Evolutionary conservation across 768 basidiomycete genomes (phyloP).

Genomic region (Fistulinella prunicolor): DNA sequence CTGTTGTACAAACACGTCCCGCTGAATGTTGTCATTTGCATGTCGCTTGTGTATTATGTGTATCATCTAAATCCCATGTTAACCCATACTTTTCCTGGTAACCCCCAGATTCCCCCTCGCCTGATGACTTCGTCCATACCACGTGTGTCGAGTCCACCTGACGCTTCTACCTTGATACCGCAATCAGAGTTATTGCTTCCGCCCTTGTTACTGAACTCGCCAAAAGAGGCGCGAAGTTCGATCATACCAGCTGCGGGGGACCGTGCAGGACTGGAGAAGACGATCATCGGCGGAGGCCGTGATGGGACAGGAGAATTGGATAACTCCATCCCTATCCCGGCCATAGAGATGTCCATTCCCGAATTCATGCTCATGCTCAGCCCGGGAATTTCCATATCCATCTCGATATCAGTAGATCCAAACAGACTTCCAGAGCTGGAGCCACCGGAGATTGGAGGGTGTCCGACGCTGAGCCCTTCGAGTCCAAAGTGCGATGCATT

Average conservation of each 20-base stretch:
- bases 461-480: conserved; percentile 24
- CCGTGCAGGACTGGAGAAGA: conserved; percentile 65
- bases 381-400: conserved; percentile 36
- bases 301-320: conserved; percentile 35
- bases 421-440: conserved; percentile 29
- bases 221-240: conserved; percentile 61
- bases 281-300: conserved; percentile 49
- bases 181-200: conserved; percentile 18
- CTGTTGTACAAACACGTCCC: background rate
- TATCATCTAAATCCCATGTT: conserved; percentile 7
- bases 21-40: background rate
- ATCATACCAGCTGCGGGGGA: conserved; percentile 63
- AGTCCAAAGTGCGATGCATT: conserved; percentile 29
- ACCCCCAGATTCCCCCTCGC: conserved; percentile 65
- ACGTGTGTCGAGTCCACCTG: conserved; percentile 47
- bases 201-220: conserved; percentile 35
- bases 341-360: conserved; percentile 30
- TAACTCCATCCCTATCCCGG: conserved; percentile 27
- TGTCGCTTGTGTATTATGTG: background rate
- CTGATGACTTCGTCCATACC: conserved; percentile 68
- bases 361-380: conserved; percentile 35
- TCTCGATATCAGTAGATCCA: conserved; percentile 31
- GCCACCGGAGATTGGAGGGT: conserved; percentile 20
- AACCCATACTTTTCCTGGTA: conserved; percentile 64
- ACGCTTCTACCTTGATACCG: conserved; percentile 23